phyloP scores from a whole-genome alignment of 2,329 filamentous ascomycete species.

The Colletotrichum sp. region DNA sequence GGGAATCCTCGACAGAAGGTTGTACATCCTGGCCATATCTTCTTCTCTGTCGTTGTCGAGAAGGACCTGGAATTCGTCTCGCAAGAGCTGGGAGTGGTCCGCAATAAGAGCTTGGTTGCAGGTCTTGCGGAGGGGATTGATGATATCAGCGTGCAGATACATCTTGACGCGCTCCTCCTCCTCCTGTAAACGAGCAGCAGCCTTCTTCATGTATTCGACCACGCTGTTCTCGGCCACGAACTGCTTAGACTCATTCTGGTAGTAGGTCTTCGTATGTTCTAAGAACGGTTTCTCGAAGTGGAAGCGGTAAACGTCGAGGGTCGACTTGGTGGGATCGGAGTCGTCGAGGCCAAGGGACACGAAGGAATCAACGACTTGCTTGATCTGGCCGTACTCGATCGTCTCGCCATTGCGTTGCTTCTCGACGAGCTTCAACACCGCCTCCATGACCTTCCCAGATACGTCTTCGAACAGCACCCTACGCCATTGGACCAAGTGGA shows the following conservation, averaged over 20 bases:
- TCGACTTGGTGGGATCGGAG: conserved; percentile 90
- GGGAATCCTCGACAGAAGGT: conserved; percentile 84
- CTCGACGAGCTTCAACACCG: conserved; percentile 93
- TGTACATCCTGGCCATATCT: conserved; percentile 97
- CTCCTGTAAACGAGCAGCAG: conserved; percentile 84
- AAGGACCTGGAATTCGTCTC: conserved; percentile 94
- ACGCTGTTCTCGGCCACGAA: conserved; percentile 97
- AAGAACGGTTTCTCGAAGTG: conserved; percentile 96
- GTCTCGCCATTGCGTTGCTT: conserved; percentile 98
- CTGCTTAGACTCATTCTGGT: conserved; percentile 88
- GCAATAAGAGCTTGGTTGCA: conserved; percentile 91
- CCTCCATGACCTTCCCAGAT: conserved; percentile 89
- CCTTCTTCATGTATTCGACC: conserved; percentile 99
- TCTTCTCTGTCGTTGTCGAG: conserved; percentile 94
- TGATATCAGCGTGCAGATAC: conserved; percentile 91
- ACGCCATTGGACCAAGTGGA: conserved; percentile 96
- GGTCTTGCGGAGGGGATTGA: conserved; percentile 79
- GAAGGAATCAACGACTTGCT: conserved; percentile 95
- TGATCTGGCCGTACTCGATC: conserved; percentile 96
- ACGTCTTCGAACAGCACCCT: conserved; percentile 87
- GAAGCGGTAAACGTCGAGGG: conserved; percentile 90
- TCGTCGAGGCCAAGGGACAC: conserved; percentile 95
- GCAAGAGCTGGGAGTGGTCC: conserved; percentile 82
- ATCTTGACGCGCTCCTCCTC: conserved; percentile 93
- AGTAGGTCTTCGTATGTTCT: conserved; percentile 82